phyloP scores from a whole-genome alignment of 2,329 filamentous ascomycete species.

The Pyrenophora seminiperda region DNA sequence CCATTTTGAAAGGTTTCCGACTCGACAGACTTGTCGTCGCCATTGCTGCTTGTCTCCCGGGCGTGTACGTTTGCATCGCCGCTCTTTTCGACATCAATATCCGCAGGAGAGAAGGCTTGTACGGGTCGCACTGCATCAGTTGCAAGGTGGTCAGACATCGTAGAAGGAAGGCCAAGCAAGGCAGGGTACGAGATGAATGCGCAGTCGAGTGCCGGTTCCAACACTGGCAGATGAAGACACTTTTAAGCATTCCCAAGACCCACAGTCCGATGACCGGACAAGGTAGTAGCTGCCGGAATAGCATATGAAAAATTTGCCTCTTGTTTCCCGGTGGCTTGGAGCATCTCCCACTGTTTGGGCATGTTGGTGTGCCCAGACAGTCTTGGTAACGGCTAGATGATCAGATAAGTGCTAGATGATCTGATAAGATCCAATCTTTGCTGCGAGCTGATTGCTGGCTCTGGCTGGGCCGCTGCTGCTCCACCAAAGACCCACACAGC shows the following conservation, averaged over 20 bases:
- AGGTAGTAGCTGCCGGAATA: slow-evolving; percentile 16
- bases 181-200: slow-evolving; percentile 20
- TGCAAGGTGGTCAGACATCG: slow-evolving; percentile 20
- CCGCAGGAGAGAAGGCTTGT: slow-evolving; percentile 10
- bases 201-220: slow-evolving; percentile 16
- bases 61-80: slow-evolving; percentile 7
- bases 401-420: slow-evolving; percentile 39
- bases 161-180: slow-evolving; percentile 11
- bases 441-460: slow-evolving; percentile 1
- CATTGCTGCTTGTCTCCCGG: slow-evolving; percentile 16
- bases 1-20: slow-evolving; percentile 46
- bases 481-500: slow-evolving; percentile 13
- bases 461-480: slow-evolving; percentile 11
- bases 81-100: slow-evolving; percentile 31
- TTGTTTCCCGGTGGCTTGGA: slow-evolving; percentile 28
- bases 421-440: slow-evolving; percentile 37
- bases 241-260: slow-evolving; percentile 23
- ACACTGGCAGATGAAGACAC: slow-evolving; percentile 16
- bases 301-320: slow-evolving; percentile 26
- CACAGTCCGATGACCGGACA: slow-evolving; percentile 32
- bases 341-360: slow-evolving; percentile 21
- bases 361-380: slow-evolving; percentile 23
- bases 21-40: slow-evolving; percentile 22
- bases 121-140: slow-evolving; percentile 23
- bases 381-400: slow-evolving; percentile 29